These are phyloP conservation scores for Mycena polygramma DNA, from an alignment of 768 basidiomycete species.

Conservation along the genomic window DNA sequence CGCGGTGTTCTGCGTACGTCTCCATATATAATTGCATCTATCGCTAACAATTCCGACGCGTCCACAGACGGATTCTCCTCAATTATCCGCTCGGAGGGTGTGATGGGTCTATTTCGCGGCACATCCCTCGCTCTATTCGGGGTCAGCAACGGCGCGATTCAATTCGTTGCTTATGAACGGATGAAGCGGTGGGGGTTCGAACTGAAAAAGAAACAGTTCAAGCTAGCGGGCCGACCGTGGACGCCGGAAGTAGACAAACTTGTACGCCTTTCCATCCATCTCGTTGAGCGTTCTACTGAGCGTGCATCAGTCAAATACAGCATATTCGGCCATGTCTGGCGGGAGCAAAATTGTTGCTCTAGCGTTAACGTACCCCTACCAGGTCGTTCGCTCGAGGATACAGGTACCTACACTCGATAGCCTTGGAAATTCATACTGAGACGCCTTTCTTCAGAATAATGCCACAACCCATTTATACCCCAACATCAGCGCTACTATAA, in stretches of 20 bases:
- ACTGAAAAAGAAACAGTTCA: slow-evolving; percentile 74
- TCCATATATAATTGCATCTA: neutral
- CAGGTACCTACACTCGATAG: slow-evolving; percentile 70
- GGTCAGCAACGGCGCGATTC: slow-evolving; percentile 93
- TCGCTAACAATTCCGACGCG: slow-evolving; percentile 2
- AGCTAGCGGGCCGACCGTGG: slow-evolving; percentile 73
- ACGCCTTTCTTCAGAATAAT: slow-evolving; percentile 64
- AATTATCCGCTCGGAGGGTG: slow-evolving; percentile 81
- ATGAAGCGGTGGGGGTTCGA: slow-evolving; percentile 94
- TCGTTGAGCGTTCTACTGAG: slow-evolving; percentile 15
- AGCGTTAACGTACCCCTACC: slow-evolving; percentile 93
- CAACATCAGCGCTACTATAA: slow-evolving; percentile 84
- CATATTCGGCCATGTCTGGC: slow-evolving; percentile 94
- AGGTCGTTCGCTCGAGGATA: slow-evolving; percentile 94
- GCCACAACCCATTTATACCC: slow-evolving; percentile 79
- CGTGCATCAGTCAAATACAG: slow-evolving; percentile 79
- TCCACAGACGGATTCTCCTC: slow-evolving; percentile 72
- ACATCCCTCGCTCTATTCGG: slow-evolving; percentile 91
- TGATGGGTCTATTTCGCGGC: slow-evolving; percentile 87
- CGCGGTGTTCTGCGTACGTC: slow-evolving; percentile 80
- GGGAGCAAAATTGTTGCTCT: slow-evolving; percentile 90
- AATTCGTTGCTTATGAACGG: slow-evolving; percentile 97
- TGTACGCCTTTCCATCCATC: slow-evolving; percentile 60
- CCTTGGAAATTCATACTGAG: slow-evolving; percentile 12
- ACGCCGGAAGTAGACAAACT: slow-evolving; percentile 86